A percentile compares a stretch with the other conserved stretches of the same genome.
Conservation (phyloP, 2,329 filamentous ascomycete genomes). For the Ceratocystis ficicola region DNA sequence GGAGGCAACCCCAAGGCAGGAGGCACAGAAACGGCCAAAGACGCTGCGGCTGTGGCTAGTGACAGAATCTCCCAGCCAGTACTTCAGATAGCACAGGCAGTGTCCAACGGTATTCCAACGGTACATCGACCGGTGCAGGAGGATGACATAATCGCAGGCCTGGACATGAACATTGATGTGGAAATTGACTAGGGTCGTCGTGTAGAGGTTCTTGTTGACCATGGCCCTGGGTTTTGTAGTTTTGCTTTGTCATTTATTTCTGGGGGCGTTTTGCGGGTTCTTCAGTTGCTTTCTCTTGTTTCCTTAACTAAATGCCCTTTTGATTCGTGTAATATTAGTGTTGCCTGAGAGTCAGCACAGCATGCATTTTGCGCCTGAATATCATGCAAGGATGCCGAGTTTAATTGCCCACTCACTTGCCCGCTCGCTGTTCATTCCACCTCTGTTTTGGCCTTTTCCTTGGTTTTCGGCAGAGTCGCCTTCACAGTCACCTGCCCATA, state of each 20-base stretch:
- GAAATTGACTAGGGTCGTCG: conserved; percentile 34
- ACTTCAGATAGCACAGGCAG: conserved; percentile 29
- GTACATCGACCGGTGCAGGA: conserved; percentile 74
- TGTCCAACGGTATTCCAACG: conserved; percentile 40
- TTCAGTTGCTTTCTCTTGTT: neutral
- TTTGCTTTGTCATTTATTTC: neutral
- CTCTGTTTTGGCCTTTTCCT: neutral
- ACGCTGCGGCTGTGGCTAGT: neutral
- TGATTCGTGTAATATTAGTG: neutral
- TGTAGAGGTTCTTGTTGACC: neutral
- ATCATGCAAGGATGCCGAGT: too few species aligned
- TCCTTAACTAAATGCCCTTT: neutral
- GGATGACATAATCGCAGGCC: conserved; percentile 78
- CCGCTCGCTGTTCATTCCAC: neutral
- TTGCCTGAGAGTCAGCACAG: too few species aligned
- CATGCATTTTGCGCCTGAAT: too few species aligned
- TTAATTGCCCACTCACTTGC: neutral
- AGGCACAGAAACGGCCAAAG: conserved; percentile 33
- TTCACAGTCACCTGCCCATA: conserved; percentile 20
- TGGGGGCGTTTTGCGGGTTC: neutral
- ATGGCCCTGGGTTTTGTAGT: neutral
- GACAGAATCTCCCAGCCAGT: neutral
- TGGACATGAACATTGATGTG: conserved; percentile 87
- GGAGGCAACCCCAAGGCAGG: neutral
- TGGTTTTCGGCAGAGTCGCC: conserved; percentile 7